Conservation (phyloP, 2,329 filamentous ascomycete species). For the Penicillium sp. region DNA sequence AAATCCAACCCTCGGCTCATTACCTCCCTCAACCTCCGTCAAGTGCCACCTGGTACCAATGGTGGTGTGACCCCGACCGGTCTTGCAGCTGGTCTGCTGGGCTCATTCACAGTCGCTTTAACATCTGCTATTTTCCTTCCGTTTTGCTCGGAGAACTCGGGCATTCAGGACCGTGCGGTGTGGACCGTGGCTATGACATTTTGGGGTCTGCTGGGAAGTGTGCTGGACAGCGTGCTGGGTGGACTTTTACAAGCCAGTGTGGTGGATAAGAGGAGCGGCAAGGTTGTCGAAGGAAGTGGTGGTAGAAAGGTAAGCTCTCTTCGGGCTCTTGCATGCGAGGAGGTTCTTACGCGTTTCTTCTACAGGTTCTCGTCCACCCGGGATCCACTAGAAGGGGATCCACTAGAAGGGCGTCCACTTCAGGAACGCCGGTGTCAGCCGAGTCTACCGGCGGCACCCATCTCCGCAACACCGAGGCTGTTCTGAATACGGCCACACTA, state of each 20-base stretch:
- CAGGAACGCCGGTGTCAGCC: conserved; percentile 4
- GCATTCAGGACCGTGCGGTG: conserved; percentile 51
- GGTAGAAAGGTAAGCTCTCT: conserved; percentile 53
- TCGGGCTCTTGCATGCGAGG: neutral
- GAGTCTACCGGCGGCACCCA: conserved; percentile 21
- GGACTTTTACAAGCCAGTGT: conserved; percentile 82
- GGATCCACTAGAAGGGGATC: conserved; percentile 28
- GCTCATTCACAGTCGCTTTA: conserved; percentile 65
- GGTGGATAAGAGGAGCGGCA: conserved; percentile 74
- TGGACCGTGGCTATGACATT: conserved; percentile 56
- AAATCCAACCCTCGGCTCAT: conserved; percentile 73
- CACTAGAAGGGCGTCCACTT: conserved; percentile 18
- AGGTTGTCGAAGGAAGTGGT: conserved; percentile 81
- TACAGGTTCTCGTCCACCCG: conserved; percentile 37
- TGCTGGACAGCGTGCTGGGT: conserved; percentile 84
- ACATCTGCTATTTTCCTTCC: conserved; percentile 65
- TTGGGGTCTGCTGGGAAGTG: conserved; percentile 72
- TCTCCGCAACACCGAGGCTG: conserved; percentile 27
- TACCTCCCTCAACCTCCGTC: conserved; percentile 68
- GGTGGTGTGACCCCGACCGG: conserved; percentile 80
- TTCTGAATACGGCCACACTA: conserved; percentile 28
- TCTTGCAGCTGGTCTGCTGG: conserved; percentile 66
- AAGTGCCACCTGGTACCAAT: conserved; percentile 87
- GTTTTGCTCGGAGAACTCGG: conserved; percentile 50
- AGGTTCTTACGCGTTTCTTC: neutral